Percentiles rank a stretch among this genome's conserved stretches.
Conservation (phyloP, 768 basidiomycete species). For the Pisolithus tinctorius region DNA sequence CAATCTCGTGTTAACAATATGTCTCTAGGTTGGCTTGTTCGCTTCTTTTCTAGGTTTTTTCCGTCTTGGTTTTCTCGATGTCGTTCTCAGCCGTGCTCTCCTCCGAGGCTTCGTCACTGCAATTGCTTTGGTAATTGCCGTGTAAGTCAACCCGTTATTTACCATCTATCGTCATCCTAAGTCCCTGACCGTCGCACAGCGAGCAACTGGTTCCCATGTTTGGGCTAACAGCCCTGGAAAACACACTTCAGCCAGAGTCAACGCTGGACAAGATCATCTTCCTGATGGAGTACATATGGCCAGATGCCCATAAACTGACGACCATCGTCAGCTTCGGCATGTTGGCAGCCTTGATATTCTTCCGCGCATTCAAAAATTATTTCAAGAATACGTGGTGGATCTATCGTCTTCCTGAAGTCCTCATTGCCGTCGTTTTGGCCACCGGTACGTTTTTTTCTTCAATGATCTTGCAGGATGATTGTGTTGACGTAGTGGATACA, state of each 20-base stretch:
- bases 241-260: slow-evolving; percentile 50
- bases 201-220: slow-evolving; percentile 90
- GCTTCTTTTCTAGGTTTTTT: slow-evolving; percentile 83
- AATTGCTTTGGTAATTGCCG: slow-evolving; percentile 77
- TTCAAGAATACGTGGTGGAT: slow-evolving; percentile 65
- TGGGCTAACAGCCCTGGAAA: slow-evolving; percentile 57
- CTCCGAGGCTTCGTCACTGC: slow-evolving; percentile 85
- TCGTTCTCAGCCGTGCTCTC: slow-evolving; percentile 83
- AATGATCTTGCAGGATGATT: background rate
- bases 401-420: slow-evolving; percentile 82
- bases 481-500: background rate
- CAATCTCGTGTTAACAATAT: background rate
- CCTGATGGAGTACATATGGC: slow-evolving; percentile 51
- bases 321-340: slow-evolving; percentile 69
- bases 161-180: background rate
- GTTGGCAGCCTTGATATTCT: slow-evolving; percentile 55
- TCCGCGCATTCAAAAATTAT: slow-evolving; percentile 50
- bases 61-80: slow-evolving; percentile 88
- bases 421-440: slow-evolving; percentile 77
- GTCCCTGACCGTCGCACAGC: slow-evolving; percentile 30
- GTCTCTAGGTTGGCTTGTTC: slow-evolving; percentile 69
- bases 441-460: slow-evolving; percentile 50
- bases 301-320: slow-evolving; percentile 58
- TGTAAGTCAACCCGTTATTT: slow-evolving; percentile 39
- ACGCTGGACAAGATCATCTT: slow-evolving; percentile 77